Evolutionary conservation across 768 basidiomycete species (phyloP).

Genomic region (Roridomyces roridus): DNA sequence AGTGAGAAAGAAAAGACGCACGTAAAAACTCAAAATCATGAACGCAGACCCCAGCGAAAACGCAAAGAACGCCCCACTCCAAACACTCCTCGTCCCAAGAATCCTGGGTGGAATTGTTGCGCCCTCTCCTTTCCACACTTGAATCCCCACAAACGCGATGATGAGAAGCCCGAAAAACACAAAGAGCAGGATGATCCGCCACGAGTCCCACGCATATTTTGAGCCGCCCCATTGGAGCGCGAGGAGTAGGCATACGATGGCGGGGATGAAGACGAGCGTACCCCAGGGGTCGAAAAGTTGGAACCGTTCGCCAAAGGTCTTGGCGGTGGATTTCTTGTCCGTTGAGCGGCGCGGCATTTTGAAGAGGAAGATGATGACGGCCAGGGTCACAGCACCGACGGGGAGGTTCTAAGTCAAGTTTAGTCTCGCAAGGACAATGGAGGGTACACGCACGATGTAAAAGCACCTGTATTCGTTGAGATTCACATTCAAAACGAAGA

Average conservation of each 20-base stretch:
- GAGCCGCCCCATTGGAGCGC: conserved; percentile 54
- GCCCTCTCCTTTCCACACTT: conserved; percentile 13
- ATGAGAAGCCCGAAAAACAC: conserved; percentile 24
- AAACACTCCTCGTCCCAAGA: conserved; percentile 13
- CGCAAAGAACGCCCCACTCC: conserved; percentile 14
- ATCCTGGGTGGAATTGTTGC: conserved; percentile 22
- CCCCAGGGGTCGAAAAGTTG: too few species aligned
- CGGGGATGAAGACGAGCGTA: too few species aligned
- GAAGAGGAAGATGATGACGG: conserved; percentile 21
- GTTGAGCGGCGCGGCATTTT: conserved; percentile 13
- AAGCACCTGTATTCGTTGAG: neutral
- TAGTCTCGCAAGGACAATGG: too few species aligned
- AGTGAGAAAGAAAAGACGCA: neutral
- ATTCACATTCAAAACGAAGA: neutral
- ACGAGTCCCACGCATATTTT: conserved; percentile 45
- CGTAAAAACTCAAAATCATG: conserved; percentile 16
- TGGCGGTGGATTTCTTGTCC: too few species aligned
- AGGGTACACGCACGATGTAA: conserved; percentile 27
- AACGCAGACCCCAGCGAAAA: conserved; percentile 13
- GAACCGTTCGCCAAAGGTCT: too few species aligned
- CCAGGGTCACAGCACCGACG: too few species aligned
- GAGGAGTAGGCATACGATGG: conserved; percentile 29
- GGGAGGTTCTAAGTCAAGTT: too few species aligned
- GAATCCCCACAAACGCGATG: conserved; percentile 19
- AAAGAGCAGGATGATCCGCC: conserved; percentile 18